A percentile compares a stretch with the other conserved stretches of the same genome.
Conservation (phyloP, 768 basidiomycete species). For the Bullera alba region DNA sequence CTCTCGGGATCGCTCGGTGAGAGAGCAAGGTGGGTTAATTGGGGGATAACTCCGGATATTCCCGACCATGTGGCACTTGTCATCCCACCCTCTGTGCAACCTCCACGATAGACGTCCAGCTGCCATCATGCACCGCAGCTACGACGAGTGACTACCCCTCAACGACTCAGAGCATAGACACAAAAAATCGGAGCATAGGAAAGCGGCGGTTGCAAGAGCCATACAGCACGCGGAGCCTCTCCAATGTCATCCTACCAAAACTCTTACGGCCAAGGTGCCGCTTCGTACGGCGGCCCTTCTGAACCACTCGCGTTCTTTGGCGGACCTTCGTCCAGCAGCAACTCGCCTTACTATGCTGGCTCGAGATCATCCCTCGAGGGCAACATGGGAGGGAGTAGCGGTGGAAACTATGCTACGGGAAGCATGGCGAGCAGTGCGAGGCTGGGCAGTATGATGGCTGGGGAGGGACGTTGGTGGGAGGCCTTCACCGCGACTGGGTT, state of each 20-base stretch:
- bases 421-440: conserved; percentile 27
- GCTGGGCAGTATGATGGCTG: conserved; percentile 57
- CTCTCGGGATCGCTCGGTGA: too few relatives aligned
- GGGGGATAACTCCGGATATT: too few relatives aligned
- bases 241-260: conserved; percentile 22
- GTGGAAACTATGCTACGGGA: conserved; percentile 47
- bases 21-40: too few relatives aligned
- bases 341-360: conserved; percentile 31
- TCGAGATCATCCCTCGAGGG: conserved; percentile 26
- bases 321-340: conserved; percentile 10
- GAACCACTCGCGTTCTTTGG: conserved; percentile 46
- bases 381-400: conserved; percentile 51
- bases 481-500: conserved; percentile 93
- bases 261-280: conserved; percentile 13
- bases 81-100: too few relatives aligned
- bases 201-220: too few relatives aligned
- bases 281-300: conserved; percentile 5
- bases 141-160: too few relatives aligned
- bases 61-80: too few relatives aligned
- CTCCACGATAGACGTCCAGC: too few relatives aligned
- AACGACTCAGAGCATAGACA: too few relatives aligned
- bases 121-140: too few relatives aligned
- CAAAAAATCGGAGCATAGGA: too few relatives aligned
- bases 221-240: too few relatives aligned
- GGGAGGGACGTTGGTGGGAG: conserved; percentile 79